A percentile compares a stretch with the other conserved stretches of the same genome.
phyloP scores from a whole-genome alignment of 441 rosid genomes.

The Cnidoscolus chayamansa region DNA sequence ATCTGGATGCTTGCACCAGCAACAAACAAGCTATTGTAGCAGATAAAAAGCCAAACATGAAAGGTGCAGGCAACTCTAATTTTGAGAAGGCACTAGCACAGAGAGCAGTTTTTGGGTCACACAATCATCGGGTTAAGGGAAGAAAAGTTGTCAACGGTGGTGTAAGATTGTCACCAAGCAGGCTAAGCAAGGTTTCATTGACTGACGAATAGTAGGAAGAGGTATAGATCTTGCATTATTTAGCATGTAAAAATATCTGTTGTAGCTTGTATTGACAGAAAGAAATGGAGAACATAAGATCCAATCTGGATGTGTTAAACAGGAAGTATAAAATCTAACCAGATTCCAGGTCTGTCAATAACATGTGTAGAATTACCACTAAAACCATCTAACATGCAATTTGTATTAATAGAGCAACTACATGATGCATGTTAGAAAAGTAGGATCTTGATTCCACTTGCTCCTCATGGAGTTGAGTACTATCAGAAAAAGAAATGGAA shows the following conservation, averaged over 20 bases:
- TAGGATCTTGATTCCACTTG: neutral
- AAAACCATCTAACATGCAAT: neutral
- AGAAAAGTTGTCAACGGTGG: conserved; percentile 21
- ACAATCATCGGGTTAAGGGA: conserved; percentile 28
- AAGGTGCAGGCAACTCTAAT: conserved; percentile 23
- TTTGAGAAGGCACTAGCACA: conserved; percentile 42
- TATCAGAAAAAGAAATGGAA: neutral
- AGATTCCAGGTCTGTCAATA: neutral
- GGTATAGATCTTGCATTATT: neutral
- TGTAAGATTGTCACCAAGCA: conserved; percentile 34
- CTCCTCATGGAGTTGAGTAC: neutral
- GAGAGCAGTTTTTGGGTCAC: conserved; percentile 42
- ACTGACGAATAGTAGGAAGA: conserved; percentile 32
- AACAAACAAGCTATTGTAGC: conserved; percentile 9
- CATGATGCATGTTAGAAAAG: neutral
- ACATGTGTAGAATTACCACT: neutral
- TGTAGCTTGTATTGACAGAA: neutral
- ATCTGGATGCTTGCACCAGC: conserved; percentile 27
- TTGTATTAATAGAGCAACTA: neutral
- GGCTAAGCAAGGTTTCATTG: conserved; percentile 53
- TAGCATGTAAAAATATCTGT: conserved; percentile 1
- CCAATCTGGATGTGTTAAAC: neutral
- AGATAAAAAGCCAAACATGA: conserved; percentile 22
- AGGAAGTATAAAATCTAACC: neutral
- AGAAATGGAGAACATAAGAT: neutral